phyloP scores from a whole-genome alignment of 257 asterid genomes.

The Penstemon newberryi region DNA sequence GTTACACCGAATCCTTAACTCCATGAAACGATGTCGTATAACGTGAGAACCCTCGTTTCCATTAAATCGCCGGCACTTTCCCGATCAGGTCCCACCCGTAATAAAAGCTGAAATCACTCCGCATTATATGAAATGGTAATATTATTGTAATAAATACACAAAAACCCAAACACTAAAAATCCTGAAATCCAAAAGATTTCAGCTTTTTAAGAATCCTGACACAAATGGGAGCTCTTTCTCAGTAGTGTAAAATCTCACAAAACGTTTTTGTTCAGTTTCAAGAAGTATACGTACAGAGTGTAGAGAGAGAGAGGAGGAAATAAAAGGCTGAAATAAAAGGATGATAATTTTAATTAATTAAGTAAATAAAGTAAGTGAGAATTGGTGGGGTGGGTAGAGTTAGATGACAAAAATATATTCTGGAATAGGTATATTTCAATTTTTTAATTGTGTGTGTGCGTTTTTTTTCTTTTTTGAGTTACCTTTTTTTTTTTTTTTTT shows the following conservation, averaged over 20 bases:
- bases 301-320: constrained; percentile 6
- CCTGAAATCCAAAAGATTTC: constrained; percentile 33
- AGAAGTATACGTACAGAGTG: constrained; percentile 15
- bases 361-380: constrained; percentile 31
- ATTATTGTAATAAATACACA: neutral
- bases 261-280: neutral
- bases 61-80: constrained; percentile 60
- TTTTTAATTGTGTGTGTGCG: neutral
- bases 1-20: constrained; percentile 71
- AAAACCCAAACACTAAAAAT: constrained; percentile 39
- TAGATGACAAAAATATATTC: constrained; percentile 28
- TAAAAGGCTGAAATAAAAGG: constrained; percentile 1
- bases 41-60: constrained; percentile 48
- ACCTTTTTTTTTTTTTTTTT: constrained; percentile 8
- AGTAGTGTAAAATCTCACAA: constrained; percentile 12
- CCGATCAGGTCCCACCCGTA: constrained; percentile 56
- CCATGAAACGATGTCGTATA: constrained; percentile 69
- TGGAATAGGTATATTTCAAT: constrained; percentile 8
- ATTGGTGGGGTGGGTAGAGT: constrained; percentile 52
- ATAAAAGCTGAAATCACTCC: constrained; percentile 41
- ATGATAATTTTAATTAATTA: neutral
- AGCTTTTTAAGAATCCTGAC: constrained; percentile 31
- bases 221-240: constrained; percentile 24
- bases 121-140: constrained; percentile 43
- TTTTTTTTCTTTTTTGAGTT: neutral